Base-by-base conservation (phyloP, 2,329 filamentous ascomycete species). In the Pseudogymnoascus verrucosus region DNA sequence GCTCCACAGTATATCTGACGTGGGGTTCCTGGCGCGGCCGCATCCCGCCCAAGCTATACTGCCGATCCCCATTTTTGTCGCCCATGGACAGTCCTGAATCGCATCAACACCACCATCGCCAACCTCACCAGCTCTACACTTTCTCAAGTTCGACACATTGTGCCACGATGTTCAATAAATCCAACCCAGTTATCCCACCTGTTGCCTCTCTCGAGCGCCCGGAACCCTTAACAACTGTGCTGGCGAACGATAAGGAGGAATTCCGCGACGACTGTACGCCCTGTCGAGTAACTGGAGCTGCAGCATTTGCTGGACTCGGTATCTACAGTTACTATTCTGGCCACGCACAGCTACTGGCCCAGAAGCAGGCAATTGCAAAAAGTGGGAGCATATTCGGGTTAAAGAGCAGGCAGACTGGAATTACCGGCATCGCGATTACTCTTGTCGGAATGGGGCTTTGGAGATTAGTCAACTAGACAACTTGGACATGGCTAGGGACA, bases 321-420 rank as follows among this genome's bases (percentile, higher is more conserved):
- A 86, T 81, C 1, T 95, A 93, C 76, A 92, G 86, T 74, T 93
- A 92, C 76, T 79, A 86, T 66, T 89, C 88, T 2, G 90, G 90
- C 64, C 88, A 87, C 75, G 79, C 80, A 61, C 89, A 93, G 74
- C 83, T 95, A 31, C 82, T 86, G 69, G 79, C 81, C 69, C 87
- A 90, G 73, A 81, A 83, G 65, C 79, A 80, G n/a, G 75, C 78
- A 65, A 90, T 93, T 66, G 76, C 91, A 64, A 80, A 83, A 72
- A 89, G 88, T 76, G 84, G 84, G 57, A 88, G 87, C 26, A 81
- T 85, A 69, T 87, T 92, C 71, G 89, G 89, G 65, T 87, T 92
- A 82, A 83, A 83, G 66, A 89, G 87, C 68, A 83, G 90, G 65
- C 84, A 83, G 69, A 69, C 85, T 39, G 89, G 88, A 54, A 88